A percentile compares a stretch with the other conserved stretches of the same genome.
Conservation (phyloP, 2,329 filamentous ascomycete species). For the Oidium heveae region DNA sequence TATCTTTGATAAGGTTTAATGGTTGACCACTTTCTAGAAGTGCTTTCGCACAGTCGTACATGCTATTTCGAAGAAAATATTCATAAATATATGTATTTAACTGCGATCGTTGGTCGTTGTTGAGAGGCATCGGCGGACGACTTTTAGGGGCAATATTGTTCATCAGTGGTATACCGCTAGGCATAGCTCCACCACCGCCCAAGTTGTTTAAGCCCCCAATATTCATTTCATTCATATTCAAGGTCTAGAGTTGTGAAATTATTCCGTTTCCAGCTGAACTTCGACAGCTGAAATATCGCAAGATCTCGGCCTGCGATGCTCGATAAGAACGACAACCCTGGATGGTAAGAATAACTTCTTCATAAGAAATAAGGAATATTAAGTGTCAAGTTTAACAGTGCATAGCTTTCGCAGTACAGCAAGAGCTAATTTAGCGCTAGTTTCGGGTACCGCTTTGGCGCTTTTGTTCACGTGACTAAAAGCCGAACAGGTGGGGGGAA, state of each 20-base stretch:
- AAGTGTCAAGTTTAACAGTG: background rate
- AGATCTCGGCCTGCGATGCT: constrained; percentile 1
- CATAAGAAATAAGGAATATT: background rate
- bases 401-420: background rate
- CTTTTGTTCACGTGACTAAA: background rate
- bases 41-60: constrained; percentile 60
- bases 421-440: constrained; percentile 1
- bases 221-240: constrained; percentile 15
- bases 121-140: constrained; percentile 14
- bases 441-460: constrained; percentile 1
- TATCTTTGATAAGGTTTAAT: constrained; percentile 41
- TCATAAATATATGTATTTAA: constrained; percentile 82
- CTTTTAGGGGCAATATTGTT: constrained; percentile 23
- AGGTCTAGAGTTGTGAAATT: too few relatives aligned
- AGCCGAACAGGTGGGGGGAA: background rate
- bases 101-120: constrained; percentile 22
- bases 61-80: constrained; percentile 65
- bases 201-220: constrained; percentile 45
- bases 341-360: background rate
- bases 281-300: background rate
- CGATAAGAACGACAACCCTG: background rate
- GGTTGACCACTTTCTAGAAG: constrained; percentile 41
- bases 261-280: too few relatives aligned
- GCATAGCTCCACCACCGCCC: constrained; percentile 33
- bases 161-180: constrained; percentile 34